Evolutionary conservation across 2,329 filamentous ascomycete genomes (phyloP).

Genomic region (Verticillium klebahnii): DNA sequence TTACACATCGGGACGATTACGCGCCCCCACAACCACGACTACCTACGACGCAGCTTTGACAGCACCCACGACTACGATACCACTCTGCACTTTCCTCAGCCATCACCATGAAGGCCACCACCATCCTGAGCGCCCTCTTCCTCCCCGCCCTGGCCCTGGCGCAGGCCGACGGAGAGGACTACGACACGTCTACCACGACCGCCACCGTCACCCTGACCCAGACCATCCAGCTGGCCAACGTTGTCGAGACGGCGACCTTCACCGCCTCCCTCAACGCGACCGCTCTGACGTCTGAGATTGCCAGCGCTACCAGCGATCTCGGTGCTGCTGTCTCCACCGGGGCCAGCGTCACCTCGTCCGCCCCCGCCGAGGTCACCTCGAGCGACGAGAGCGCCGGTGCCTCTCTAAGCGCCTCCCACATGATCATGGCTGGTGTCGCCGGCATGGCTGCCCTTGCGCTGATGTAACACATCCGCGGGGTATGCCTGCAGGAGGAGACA

Average conservation of each 20-base stretch:
- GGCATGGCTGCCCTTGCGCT: conserved; percentile 47
- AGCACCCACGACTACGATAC: conserved; percentile 8
- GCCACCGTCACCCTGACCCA: conserved; percentile 45
- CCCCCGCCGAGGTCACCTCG: neutral
- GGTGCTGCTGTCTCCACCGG: conserved; percentile 24
- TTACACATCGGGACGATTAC: neutral
- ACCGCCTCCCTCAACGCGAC: conserved; percentile 25
- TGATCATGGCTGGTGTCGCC: conserved; percentile 44
- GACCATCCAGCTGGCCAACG: conserved; percentile 46
- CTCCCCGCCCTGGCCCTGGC: conserved; percentile 52
- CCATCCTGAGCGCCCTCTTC: conserved; percentile 40
- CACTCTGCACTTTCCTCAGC: conserved; percentile 6
- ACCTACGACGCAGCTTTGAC: conserved; percentile 16
- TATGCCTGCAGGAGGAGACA: neutral
- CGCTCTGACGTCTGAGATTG: conserved; percentile 19
- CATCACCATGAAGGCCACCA: conserved; percentile 32
- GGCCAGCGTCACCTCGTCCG: conserved; percentile 24
- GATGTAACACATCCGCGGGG: conserved; percentile 33
- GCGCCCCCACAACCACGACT: neutral
- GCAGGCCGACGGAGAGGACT: conserved; percentile 21
- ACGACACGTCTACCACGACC: conserved; percentile 32
- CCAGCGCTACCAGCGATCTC: conserved; percentile 16
- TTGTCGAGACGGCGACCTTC: conserved; percentile 34
- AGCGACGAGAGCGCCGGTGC: conserved; percentile 31
- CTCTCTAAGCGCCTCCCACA: conserved; percentile 36